Percentiles rank a stretch among this genome's conserved stretches.
phyloP scores from a whole-genome alignment of 23 red algal species.

The Gracilariopsis chorda region DNA sequence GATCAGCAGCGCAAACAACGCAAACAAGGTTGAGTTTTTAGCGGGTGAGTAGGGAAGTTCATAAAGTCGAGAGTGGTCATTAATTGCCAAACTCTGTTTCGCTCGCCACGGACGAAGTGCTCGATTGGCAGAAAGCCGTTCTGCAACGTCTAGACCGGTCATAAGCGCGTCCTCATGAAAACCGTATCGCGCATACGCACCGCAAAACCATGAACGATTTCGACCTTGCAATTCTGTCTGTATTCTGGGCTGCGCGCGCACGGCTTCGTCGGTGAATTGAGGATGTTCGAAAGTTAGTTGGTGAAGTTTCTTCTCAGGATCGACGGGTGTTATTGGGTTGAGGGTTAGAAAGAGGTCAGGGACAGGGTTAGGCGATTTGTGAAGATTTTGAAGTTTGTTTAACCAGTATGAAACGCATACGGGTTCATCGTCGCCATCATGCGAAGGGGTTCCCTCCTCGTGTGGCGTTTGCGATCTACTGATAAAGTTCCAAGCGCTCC shows the following conservation, averaged over 20 bases:
- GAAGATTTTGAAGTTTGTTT: slow-evolving; percentile 90
- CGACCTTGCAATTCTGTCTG: slow-evolving; percentile 71
- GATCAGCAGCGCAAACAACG: slow-evolving; percentile 23
- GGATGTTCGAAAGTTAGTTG: slow-evolving; percentile 79
- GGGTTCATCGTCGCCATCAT: slow-evolving; percentile 35
- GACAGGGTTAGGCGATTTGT: slow-evolving; percentile 22
- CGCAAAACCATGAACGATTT: slow-evolving; percentile 81
- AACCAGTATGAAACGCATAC: slow-evolving; percentile 90
- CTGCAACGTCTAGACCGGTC: slow-evolving; percentile 83
- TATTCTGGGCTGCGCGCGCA: slow-evolving; percentile 48
- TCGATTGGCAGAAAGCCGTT: slow-evolving; percentile 29
- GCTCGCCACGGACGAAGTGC: slow-evolving; percentile 36
- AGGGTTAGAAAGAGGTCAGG: slow-evolving; percentile 95
- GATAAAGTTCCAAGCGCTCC: slow-evolving; percentile 97
- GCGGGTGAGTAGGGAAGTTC: slow-evolving; percentile 34
- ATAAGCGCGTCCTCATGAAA: slow-evolving; percentile 97
- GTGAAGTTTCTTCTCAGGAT: slow-evolving; percentile 55
- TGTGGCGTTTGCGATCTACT: not conserved
- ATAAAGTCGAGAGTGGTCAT: slow-evolving; percentile 50
- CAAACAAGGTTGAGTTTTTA: slow-evolving; percentile 10
- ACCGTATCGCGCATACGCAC: slow-evolving; percentile 91
- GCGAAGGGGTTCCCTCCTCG: not conserved
- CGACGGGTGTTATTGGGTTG: slow-evolving; percentile 78
- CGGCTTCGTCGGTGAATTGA: slow-evolving; percentile 67
- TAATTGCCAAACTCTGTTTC: slow-evolving; percentile 52